Conservation (phyloP, 2,329 filamentous ascomycete genomes). For the Botryotinia globosa region DNA sequence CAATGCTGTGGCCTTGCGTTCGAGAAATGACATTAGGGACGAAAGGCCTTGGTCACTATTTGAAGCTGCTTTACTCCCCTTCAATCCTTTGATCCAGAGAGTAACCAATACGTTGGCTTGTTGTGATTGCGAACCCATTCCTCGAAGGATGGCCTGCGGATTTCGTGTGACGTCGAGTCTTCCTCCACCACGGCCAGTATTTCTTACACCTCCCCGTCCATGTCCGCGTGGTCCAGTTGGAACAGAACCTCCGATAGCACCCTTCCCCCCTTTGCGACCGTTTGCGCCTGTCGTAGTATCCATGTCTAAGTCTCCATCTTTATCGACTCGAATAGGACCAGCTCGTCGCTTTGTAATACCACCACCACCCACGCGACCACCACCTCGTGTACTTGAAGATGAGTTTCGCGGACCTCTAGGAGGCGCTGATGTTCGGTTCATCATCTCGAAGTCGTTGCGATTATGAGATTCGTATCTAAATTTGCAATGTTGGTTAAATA, state of each 20-base stretch:
- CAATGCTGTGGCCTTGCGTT: slow-evolving; percentile 64
- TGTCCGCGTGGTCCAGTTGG: slow-evolving; percentile 24
- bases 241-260: slow-evolving; percentile 24
- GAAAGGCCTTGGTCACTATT: slow-evolving; percentile 66
- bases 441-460: slow-evolving; percentile 17
- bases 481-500: background rate
- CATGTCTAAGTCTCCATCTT: slow-evolving; percentile 62
- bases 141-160: slow-evolving; percentile 40
- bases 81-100: slow-evolving; percentile 58
- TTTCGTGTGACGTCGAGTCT: slow-evolving; percentile 34
- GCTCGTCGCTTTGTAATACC: slow-evolving; percentile 50
- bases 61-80: slow-evolving; percentile 63
- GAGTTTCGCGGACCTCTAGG: slow-evolving; percentile 34
- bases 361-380: slow-evolving; percentile 39
- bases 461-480: background rate
- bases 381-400: slow-evolving; percentile 34
- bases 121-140: slow-evolving; percentile 38
- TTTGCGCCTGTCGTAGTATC: slow-evolving; percentile 41
- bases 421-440: slow-evolving; percentile 27
- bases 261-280: slow-evolving; percentile 32
- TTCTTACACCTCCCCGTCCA: slow-evolving; percentile 39
- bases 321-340: slow-evolving; percentile 47
- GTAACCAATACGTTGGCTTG: slow-evolving; percentile 33
- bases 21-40: slow-evolving; percentile 64
- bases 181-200: slow-evolving; percentile 35